Evolutionary conservation across 768 basidiomycete species (phyloP).

Genomic region (Lentinula edodes): DNA sequence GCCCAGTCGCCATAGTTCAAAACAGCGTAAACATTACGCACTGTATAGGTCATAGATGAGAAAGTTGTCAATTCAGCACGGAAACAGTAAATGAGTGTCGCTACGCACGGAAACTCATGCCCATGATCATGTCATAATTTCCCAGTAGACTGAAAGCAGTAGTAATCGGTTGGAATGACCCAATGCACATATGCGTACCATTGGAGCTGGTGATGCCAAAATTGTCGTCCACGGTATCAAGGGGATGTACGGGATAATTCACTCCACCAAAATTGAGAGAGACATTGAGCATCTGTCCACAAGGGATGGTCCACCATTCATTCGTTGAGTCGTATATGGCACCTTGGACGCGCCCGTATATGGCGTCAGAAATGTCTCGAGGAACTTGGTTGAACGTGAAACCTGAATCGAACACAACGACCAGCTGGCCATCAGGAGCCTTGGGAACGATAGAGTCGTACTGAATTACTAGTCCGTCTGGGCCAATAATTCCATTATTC

Average conservation of each 20-base stretch:
- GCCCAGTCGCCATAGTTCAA: conserved; percentile 72
- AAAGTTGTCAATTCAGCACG: background rate
- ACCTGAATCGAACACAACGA: conserved; percentile 73
- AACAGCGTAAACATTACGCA: conserved; percentile 71
- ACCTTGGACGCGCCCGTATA: conserved; percentile 74
- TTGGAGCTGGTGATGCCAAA: conserved; percentile 37
- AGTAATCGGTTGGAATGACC: conserved; percentile 82
- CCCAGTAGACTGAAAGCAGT: conserved; percentile 73
- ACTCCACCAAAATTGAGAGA: conserved; percentile 67
- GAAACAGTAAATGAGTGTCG: background rate
- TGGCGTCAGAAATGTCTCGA: conserved; percentile 69
- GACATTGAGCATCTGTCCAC: conserved; percentile 65
- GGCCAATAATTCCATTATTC: conserved; percentile 64
- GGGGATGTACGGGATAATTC: conserved; percentile 67
- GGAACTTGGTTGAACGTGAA: conserved; percentile 65
- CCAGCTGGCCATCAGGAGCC: conserved; percentile 57
- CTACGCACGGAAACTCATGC: conserved; percentile 70
- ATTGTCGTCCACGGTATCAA: conserved; percentile 63
- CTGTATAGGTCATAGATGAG: conserved; percentile 28
- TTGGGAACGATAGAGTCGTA: conserved; percentile 63
- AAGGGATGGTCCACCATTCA: conserved; percentile 70
- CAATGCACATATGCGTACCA: conserved; percentile 59
- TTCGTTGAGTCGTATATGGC: conserved; percentile 54
- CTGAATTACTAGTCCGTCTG: conserved; percentile 60
- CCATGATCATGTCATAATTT: conserved; percentile 78